Base-by-base conservation (phyloP, 2,329 filamentous ascomycete species). In the Trichoderma sp. region DNA sequence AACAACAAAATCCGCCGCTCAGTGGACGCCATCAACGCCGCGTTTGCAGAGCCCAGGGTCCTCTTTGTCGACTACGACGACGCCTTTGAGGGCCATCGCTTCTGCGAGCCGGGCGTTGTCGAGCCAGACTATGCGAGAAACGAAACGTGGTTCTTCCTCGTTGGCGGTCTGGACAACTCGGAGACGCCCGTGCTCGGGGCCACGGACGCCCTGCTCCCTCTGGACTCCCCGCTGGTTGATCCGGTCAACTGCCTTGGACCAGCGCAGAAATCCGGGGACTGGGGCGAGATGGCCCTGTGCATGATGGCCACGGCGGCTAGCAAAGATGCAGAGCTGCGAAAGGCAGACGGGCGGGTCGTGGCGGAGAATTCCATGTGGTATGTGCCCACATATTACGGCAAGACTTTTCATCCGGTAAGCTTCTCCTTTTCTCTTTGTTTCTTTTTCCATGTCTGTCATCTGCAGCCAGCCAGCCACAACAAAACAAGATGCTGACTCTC, bases 81-180 rank as follows among this genome's bases (percentile, higher is more conserved):
- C 7, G 76, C 73, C 6, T 86, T 85, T 71, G 81, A 83, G 1
- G 83, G 84, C 5, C 84, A 86, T 74, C 82, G 84, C 6, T 86
- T 83, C 72, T 84, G 82, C 73, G 82, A 84, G 74, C 78, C 75
- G 18, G 76, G 75, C 58, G 80, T 83, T 4, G 76, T 74, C 14
- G 84, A 86, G 75, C 84, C 84, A 6, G 84, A 83, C 64, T 85
- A 85, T 70, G 74, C 75, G 5, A 79, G 83, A 34, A 79, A 78
- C 24, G 83, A 83, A 26, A 86, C 83, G 0, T 86, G 83, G 83
- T 86, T 86, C 73, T 86, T 86, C 73, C 80, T 84, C 30, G 83
- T 85, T 3, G 84, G 84, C 5, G 84, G 83, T 3, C 72, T 74
- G 4, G 84, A 86, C 67, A 84, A 84, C 66, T 78, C 56, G 18